Conservation (phyloP, 2,329 filamentous ascomycete genomes). For the Pestalotiopsis sp. region DNA sequence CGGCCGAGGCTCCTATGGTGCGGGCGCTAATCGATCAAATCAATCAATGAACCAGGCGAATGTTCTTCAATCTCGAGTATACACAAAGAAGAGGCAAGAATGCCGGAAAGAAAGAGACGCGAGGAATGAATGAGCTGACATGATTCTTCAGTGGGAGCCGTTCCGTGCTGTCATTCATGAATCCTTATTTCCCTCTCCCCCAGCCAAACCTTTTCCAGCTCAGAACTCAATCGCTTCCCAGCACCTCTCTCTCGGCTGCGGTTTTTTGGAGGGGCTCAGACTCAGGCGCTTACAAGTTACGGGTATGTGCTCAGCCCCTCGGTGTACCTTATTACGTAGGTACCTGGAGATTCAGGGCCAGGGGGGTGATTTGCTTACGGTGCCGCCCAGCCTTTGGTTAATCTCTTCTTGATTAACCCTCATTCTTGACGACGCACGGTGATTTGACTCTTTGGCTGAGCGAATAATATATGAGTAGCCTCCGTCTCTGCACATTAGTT, state of each 20-base stretch:
- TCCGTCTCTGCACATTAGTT: not conserved
- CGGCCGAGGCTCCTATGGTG: not conserved
- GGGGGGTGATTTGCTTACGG: no score
- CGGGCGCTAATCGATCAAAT: not conserved
- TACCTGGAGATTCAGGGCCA: no score
- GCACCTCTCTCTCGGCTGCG: no score
- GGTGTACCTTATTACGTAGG: no score
- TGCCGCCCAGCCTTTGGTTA: no score
- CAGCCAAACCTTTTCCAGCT: not conserved
- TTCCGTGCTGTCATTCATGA: not conserved
- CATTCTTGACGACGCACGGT: no score
- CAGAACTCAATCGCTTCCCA: not conserved
- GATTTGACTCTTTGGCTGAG: no score
- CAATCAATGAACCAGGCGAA: not conserved
- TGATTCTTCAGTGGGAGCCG: not conserved
- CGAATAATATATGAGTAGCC: not conserved
- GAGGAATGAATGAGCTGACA: not conserved
- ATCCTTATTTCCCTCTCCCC: not conserved
- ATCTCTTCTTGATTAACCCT: no score
- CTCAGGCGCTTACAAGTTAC: no score
- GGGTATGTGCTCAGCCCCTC: no score
- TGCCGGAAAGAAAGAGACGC: not conserved
- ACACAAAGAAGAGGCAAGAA: conserved; percentile 7
- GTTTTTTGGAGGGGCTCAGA: no score
- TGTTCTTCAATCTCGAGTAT: not conserved